phyloP scores from a whole-genome alignment of 352 stramenopile genomes.

The Phytophthora citrophthora region DNA sequence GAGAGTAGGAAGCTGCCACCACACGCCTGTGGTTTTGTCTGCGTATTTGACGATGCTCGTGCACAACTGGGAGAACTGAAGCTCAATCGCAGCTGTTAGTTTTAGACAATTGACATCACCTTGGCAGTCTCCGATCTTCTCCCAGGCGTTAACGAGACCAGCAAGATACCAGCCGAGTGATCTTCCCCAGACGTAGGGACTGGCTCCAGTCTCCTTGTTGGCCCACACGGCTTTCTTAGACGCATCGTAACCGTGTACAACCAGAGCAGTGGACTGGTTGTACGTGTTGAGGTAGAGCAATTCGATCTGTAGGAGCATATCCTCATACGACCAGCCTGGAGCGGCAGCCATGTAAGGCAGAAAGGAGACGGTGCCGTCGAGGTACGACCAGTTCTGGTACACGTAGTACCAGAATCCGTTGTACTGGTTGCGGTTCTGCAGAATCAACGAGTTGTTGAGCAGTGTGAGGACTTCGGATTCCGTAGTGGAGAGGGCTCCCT shows the following conservation, averaged over 20 bases:
- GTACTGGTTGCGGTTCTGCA: constrained; percentile 36
- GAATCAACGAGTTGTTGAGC: constrained; percentile 22
- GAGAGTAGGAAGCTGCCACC: constrained; percentile 36
- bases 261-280: constrained; percentile 21
- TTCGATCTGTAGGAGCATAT: constrained; percentile 38
- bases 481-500: constrained; percentile 16
- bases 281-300: constrained; percentile 33
- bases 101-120: constrained; percentile 7
- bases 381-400: constrained; percentile 37
- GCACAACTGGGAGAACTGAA: constrained; percentile 24
- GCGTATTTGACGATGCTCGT: constrained; percentile 25
- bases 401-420: constrained; percentile 42
- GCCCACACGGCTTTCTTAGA: constrained; percentile 36
- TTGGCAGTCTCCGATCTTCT: constrained; percentile 22
- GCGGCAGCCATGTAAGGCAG: constrained; percentile 37
- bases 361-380: constrained; percentile 36
- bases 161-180: constrained; percentile 36
- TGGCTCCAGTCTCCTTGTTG: constrained; percentile 31
- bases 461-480: constrained; percentile 19
- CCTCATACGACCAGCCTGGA: constrained; percentile 31
- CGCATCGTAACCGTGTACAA: constrained; percentile 32
- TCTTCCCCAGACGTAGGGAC: constrained; percentile 29
- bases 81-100: constrained; percentile 18
- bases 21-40: constrained; percentile 24
- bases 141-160: constrained; percentile 33